These are phyloP conservation scores for Xylaria grammica DNA, from an alignment of 495 filamentous ascomycete species.

Conservation along the genomic window DNA sequence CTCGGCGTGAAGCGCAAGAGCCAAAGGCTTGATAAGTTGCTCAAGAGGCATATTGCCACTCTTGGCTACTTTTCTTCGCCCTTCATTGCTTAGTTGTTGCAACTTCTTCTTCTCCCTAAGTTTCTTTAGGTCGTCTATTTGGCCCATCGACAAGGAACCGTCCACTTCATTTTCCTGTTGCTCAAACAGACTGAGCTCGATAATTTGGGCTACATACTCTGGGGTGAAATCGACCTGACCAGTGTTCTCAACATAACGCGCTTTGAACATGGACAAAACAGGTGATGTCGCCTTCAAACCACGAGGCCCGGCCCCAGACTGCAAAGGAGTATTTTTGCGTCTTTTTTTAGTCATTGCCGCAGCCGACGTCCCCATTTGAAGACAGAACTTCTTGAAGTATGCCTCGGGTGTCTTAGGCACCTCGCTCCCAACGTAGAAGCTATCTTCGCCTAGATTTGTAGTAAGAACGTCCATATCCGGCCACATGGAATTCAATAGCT, in stretches of 20 bases:
- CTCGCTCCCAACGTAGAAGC: conserved; percentile 40
- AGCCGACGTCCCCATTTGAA: conserved; percentile 44
- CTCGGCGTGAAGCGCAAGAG: conserved; percentile 35
- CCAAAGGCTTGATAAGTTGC: conserved; percentile 25
- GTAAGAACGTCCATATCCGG: conserved; percentile 43
- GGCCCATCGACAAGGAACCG: conserved; percentile 17
- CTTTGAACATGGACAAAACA: conserved; percentile 38
- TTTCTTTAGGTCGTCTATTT: conserved; percentile 23
- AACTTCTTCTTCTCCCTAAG: conserved; percentile 20
- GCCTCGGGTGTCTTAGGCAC: conserved; percentile 32
- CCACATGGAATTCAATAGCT: conserved; percentile 34
- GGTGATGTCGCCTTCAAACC: conserved; percentile 31
- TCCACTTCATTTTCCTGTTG: conserved; percentile 25
- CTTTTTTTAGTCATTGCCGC: conserved; percentile 32
- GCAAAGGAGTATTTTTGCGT: neutral
- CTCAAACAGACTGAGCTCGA: conserved; percentile 33
- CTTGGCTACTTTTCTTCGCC: conserved; percentile 9
- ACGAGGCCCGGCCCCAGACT: conserved; percentile 35
- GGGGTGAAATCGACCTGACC: conserved; percentile 35
- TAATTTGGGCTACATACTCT: conserved; percentile 32
- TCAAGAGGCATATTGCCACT: conserved; percentile 16
- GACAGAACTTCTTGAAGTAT: conserved; percentile 41
- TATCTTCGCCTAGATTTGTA: conserved; percentile 26
- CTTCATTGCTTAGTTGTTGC: conserved; percentile 5
- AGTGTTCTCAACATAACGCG: conserved; percentile 30